These are phyloP conservation scores for Caloboletus firmus DNA, from an alignment of 1,284 basidiomycete genomes.

Conservation along the genomic window DNA sequence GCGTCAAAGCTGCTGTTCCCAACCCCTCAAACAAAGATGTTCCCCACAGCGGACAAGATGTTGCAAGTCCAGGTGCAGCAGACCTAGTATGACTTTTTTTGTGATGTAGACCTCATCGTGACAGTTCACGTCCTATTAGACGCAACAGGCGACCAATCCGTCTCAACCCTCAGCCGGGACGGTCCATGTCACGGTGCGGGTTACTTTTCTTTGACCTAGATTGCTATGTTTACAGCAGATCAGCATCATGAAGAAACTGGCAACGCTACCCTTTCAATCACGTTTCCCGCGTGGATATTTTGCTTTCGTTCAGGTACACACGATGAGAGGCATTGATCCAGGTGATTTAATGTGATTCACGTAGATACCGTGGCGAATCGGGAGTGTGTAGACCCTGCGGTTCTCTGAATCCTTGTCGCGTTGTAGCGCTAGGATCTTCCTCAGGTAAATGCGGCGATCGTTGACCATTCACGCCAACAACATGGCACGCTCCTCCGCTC, in stretches of 20 bases:
- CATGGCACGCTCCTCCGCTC: constrained; percentile 4
- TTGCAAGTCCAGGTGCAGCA: rapidly evolving
- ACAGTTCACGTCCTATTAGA: background rate
- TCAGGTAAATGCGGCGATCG: too few species aligned
- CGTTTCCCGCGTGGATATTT: background rate
- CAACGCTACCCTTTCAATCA: too few species aligned
- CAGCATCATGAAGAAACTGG: background rate
- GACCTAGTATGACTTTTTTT: background rate
- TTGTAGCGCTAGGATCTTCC: too few species aligned
- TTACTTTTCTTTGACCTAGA: background rate
- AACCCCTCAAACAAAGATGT: background rate
- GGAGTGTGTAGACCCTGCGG: background rate
- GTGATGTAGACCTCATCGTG: background rate
- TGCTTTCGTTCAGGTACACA: background rate
- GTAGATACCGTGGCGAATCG: background rate
- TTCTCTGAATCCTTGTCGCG: background rate
- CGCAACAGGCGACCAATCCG: background rate
- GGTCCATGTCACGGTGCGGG: background rate
- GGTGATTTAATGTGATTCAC: background rate
- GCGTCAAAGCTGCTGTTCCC: background rate
- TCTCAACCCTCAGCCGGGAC: too few species aligned
- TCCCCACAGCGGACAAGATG: background rate
- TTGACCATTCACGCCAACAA: constrained; percentile 15
- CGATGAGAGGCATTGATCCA: background rate
- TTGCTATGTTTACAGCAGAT: background rate